These are phyloP conservation scores for Entophlyctis helioformis DNA, from an alignment of 192 early-diverging fungal species.

Conservation along the genomic window DNA sequence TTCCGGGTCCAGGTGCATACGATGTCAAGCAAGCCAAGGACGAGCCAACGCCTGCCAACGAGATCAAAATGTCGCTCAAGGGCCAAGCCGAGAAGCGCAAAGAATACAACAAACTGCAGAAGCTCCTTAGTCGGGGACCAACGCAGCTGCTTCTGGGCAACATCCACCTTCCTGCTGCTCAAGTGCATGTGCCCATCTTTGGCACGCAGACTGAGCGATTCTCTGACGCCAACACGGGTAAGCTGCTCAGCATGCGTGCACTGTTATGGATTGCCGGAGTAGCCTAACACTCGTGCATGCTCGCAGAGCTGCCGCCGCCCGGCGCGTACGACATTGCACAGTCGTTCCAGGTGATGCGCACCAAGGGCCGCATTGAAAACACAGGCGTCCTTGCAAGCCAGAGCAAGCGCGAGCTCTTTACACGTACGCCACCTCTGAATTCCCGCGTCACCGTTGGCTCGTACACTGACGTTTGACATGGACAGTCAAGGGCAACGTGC, in stretches of 20 bases:
- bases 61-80: too few species aligned
- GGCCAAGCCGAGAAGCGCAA: too few species aligned
- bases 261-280: too few species aligned
- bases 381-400: slow-evolving; percentile 16
- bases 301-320: slow-evolving; percentile 29
- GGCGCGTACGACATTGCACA: slow-evolving; percentile 36
- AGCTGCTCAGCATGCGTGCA: too few species aligned
- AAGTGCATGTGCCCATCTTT: slow-evolving; percentile 35
- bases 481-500: slow-evolving; percentile 22
- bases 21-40: too few species aligned
- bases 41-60: too few species aligned
- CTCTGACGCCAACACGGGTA: slow-evolving; percentile 4
- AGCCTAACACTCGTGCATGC: too few species aligned
- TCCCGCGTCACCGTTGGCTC: background rate
- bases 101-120: too few species aligned
- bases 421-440: slow-evolving; percentile 11
- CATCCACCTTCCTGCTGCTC: slow-evolving; percentile 13
- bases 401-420: slow-evolving; percentile 27
- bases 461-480: background rate
- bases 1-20: slow-evolving; percentile 31
- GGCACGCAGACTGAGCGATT: slow-evolving; percentile 42
- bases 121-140: slow-evolving; percentile 13
- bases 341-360: slow-evolving; percentile 27
- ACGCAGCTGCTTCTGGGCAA: slow-evolving; percentile 11
- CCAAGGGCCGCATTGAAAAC: slow-evolving; percentile 17